Evolutionary conservation across 2,329 filamentous ascomycete species (phyloP).

Genomic region (Aspergillus hortae): DNA sequence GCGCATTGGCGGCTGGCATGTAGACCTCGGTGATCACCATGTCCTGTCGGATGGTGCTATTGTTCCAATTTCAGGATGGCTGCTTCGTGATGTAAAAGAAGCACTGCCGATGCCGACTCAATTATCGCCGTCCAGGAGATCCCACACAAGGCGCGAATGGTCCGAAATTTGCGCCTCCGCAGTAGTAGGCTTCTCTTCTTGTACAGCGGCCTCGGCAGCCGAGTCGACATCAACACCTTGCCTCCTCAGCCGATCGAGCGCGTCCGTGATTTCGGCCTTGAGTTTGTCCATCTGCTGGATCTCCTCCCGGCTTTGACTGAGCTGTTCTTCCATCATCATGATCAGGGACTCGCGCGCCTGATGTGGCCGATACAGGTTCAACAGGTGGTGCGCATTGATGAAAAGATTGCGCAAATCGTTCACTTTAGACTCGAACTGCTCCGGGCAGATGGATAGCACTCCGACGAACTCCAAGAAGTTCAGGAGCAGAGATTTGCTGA

Average conservation of each 20-base stretch:
- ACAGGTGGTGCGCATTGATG: slow-evolving; percentile 86
- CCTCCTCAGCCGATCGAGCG: slow-evolving; percentile 32
- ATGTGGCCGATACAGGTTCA: slow-evolving; percentile 92
- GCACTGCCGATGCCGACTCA: slow-evolving; percentile 11
- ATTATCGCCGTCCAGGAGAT: slow-evolving; percentile 34
- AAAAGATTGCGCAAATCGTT: slow-evolving; percentile 76
- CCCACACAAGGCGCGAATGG: slow-evolving; percentile 36
- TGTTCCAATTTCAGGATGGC: neutral
- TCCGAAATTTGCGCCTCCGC: slow-evolving; percentile 20
- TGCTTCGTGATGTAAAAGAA: neutral
- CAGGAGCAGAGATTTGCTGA: slow-evolving; percentile 79
- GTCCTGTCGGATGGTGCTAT: no score
- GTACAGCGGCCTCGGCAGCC: slow-evolving; percentile 1
- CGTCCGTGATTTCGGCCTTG: slow-evolving; percentile 61
- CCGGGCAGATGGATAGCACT: slow-evolving; percentile 64
- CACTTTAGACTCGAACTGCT: slow-evolving; percentile 67
- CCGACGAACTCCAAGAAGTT: slow-evolving; percentile 86
- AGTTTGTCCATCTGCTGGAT: slow-evolving; percentile 73
- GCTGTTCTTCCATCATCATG: slow-evolving; percentile 78
- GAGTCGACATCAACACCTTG: slow-evolving; percentile 25
- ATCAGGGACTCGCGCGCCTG: slow-evolving; percentile 88
- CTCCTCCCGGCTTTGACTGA: slow-evolving; percentile 69
- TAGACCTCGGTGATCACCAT: no score
- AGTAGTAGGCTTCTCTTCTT: slow-evolving; percentile 6
- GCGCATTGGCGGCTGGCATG: no score